phyloP scores from a whole-genome alignment of 1,284 basidiomycete genomes.

The Leccinum angustisporum region DNA sequence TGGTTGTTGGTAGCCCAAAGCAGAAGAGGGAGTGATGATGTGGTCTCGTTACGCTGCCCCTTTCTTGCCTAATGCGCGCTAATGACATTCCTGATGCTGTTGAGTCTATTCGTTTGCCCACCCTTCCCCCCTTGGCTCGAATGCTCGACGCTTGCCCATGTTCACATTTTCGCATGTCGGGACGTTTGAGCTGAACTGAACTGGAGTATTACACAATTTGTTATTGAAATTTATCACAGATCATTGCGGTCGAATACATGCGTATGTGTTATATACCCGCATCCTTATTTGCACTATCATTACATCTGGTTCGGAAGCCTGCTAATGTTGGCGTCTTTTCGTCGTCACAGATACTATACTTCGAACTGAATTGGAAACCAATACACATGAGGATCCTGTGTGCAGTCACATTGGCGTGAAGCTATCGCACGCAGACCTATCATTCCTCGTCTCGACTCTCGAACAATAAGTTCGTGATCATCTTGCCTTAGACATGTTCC shows the following conservation, averaged over 20 bases:
- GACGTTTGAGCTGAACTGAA: background rate
- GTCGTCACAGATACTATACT: too few relatives aligned
- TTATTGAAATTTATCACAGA: slow-evolving; percentile 4
- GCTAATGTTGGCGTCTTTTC: background rate
- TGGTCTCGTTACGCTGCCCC: background rate
- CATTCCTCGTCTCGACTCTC: too few relatives aligned
- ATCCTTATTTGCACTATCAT: background rate
- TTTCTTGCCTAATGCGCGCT: background rate
- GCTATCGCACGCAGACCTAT: too few relatives aligned
- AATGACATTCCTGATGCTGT: background rate
- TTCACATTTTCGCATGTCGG: background rate
- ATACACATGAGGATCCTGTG: too few relatives aligned
- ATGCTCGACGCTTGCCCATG: background rate
- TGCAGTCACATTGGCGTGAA: too few relatives aligned
- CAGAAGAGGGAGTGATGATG: slow-evolving; percentile 22
- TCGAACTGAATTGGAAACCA: too few relatives aligned
- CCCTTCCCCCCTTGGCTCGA: too few relatives aligned
- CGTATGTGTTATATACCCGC: slow-evolving; percentile 21
- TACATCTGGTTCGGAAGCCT: background rate
- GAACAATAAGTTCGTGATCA: too few relatives aligned
- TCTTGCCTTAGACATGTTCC: too few relatives aligned
- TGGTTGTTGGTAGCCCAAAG: slow-evolving; percentile 22
- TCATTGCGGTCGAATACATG: slow-evolving; percentile 7
- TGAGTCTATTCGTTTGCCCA: background rate
- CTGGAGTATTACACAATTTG: background rate